Base-by-base conservation (phyloP, 2,329 filamentous ascomycete genomes). In the Venturia asperata region DNA sequence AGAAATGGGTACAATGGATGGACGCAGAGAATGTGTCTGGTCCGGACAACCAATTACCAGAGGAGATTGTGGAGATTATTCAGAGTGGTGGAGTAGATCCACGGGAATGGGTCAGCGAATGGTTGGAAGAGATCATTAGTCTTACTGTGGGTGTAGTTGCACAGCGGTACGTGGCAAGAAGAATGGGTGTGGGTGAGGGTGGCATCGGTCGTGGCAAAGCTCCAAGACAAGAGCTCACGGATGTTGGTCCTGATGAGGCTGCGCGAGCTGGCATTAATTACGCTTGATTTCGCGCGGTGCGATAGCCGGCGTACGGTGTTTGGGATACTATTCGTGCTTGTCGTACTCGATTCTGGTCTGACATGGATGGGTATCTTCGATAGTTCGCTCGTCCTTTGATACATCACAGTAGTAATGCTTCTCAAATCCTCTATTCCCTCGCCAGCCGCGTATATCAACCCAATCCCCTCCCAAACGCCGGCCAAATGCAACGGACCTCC, bases 71-170 rank as follows among this genome's bases (percentile, higher is more conserved):
- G 27, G 90, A 93, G 69, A 96, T 97, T 68, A 85, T 99, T 62
- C 79, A 84, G 65, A 80, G 77, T 63, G 86, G 86, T 19, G 86
- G 85, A 11, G 91, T 97, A 1, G 94, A 99, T 73, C 94, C 94
- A 0, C 83, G 94, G 66, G 94, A 99, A 76, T 99, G 94, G 94
- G 90, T 96, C 45, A 89, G 92, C 3, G 94, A 97, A 76, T 99
- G 94, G 94, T 84, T 99, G 60, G 93, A 97, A 78, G 93, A 97
- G 78, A 80, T 87, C 0, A 81, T 99, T 41, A 86, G 82, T 49
- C 79, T 97, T 61, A 85, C 87, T 3, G 85, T 95, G 0, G 93
- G 94, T 21, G 81, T 96, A 9, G 88, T 97, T 3, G 94, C 94
- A 2, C 94, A 99, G 82, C 83, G 92, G 68, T 99, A 99, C 74